Base-by-base conservation (phyloP, 169 alveolate genomes). In the Amoebophrya sp. region DNA sequence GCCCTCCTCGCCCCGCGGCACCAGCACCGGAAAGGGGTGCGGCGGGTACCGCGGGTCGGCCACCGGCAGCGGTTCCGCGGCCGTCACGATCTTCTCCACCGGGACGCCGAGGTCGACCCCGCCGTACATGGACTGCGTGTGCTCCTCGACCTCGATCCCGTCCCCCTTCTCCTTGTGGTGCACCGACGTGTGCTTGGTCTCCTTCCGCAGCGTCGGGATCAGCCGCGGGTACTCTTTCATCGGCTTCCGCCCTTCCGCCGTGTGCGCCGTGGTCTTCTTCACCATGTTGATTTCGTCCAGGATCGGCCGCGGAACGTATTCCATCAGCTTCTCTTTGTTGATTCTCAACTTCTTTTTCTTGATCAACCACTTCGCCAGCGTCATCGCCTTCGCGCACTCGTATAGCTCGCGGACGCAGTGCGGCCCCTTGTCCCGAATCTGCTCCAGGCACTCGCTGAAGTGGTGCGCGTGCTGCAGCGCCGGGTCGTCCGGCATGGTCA, bases 191-290 rank as follows among this genome's bases (percentile, higher is more conserved):
- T n/a, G 26, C 78, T 58, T 58, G 34, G 26, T 16, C 78, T 58
- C 78, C 78, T 58, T 58, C 38, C 78, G 78, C 78, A 58, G 23
- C 78, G 78, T 58, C 78, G 78, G 78, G 78, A 58, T 58, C 23
- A 58, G 23, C 23, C 78, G 7, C 34, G 78, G 78, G 34, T 58
- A 58, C 38, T 58, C 34, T 2, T 13, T 1, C 38, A 58, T 23
- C 34, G 78, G 78, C 23, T 58, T 16, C 34, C 78, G 26, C 38
- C 78, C 78, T 16, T 58, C 23, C 34, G 4, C 78, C 5, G 78
- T 23, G 26, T 58, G 26, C 38, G 39, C 26, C 34, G 78, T 58
- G 39, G 78, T 58, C 23, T 58, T 58, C 78, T 58, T 58, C 38
- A 58, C 78, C 78, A 16, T 16, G 78, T 58, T 58, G 39, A 58